A percentile compares a stretch with the other conserved stretches of the same genome.
These are phyloP conservation scores for Didymellaceae sp. DNA, from an alignment of 2,329 filamentous ascomycete species.

Conservation along the genomic window DNA sequence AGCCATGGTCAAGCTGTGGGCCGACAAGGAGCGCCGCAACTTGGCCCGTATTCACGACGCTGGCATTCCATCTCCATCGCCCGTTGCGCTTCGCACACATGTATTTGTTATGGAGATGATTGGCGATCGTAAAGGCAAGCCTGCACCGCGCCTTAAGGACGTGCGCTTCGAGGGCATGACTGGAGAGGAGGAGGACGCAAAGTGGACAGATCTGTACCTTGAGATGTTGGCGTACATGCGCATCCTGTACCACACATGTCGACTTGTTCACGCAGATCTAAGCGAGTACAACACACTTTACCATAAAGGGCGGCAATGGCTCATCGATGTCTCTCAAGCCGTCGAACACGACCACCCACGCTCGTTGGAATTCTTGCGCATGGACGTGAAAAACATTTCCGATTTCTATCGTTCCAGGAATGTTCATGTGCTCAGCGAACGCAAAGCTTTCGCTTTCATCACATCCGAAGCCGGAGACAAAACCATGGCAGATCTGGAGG, in stretches of 20 bases:
- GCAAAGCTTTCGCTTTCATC: slow-evolving; percentile 84
- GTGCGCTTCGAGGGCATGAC: slow-evolving; percentile 75
- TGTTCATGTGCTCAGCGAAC: slow-evolving; percentile 80
- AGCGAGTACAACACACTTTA: slow-evolving; percentile 99
- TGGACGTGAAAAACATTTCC: slow-evolving; percentile 97
- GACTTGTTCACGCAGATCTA: slow-evolving; percentile 91
- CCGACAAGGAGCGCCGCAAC: slow-evolving; percentile 98
- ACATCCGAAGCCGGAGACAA: slow-evolving; percentile 64
- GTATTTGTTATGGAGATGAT: slow-evolving; percentile 95
- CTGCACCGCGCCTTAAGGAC: slow-evolving; percentile 87
- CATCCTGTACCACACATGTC: slow-evolving; percentile 89
- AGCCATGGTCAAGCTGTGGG: slow-evolving; percentile 98
- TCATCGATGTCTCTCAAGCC: slow-evolving; percentile 97
- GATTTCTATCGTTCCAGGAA: slow-evolving; percentile 91
- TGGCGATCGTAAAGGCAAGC: slow-evolving; percentile 83
- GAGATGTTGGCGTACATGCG: slow-evolving; percentile 90
- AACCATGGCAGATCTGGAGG: slow-evolving; percentile 62
- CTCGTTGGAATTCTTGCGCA: slow-evolving; percentile 89
- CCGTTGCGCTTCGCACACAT: slow-evolving; percentile 87
- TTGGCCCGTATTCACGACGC: slow-evolving; percentile 81
- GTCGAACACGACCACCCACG: slow-evolving; percentile 96
- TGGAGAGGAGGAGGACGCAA: slow-evolving; percentile 60
- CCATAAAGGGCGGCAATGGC: slow-evolving; percentile 79
- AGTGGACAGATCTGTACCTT: slow-evolving; percentile 80
- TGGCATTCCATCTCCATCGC: slow-evolving; percentile 89